These are phyloP conservation scores for Sugiyamaella neomexicana DNA, from an alignment of 1,139 yeast species.

Conservation along the genomic window DNA sequence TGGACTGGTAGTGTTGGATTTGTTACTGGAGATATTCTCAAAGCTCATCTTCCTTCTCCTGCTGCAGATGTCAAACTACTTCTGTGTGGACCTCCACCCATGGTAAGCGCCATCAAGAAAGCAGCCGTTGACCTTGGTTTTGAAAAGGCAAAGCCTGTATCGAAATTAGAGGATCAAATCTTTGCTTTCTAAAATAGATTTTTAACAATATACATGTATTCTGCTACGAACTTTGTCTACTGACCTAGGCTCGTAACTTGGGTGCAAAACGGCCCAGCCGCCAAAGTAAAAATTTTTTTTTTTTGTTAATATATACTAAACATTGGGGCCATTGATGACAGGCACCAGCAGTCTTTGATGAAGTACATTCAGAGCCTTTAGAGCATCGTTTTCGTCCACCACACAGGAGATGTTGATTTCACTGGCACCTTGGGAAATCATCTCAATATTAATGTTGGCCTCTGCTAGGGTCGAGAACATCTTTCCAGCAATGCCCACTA, in stretches of 20 bases:
- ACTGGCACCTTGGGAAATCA: constrained; percentile 98
- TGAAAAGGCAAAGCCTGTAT: constrained; percentile 84
- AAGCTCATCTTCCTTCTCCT: constrained; percentile 64
- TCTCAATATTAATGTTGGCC: constrained; percentile 89
- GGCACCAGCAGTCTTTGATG: constrained; percentile 65
- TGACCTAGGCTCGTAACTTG: too few species aligned
- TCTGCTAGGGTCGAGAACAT: constrained; percentile 95
- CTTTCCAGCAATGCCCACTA: constrained; percentile 94
- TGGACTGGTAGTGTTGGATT: constrained; percentile 87
- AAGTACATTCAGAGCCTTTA: constrained; percentile 81
- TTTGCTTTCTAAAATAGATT: constrained; percentile 65
- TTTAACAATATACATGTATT: not conserved
- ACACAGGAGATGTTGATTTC: constrained; percentile 97
- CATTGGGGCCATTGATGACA: not conserved
- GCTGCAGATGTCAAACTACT: constrained; percentile 67
- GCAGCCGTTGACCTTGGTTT: constrained; percentile 76
- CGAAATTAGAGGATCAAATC: constrained; percentile 90
- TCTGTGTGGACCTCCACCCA: constrained; percentile 94
- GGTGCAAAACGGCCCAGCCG: too few species aligned
- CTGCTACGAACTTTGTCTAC: too few species aligned
- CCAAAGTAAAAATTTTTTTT: too few species aligned
- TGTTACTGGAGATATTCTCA: constrained; percentile 74
- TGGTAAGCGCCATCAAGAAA: constrained; percentile 78
- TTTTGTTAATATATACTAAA: too few species aligned
- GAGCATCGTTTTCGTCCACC: constrained; percentile 76